Evolutionary conservation across 1,139 yeast species (phyloP).

Genomic region (Kluyveromyces sp.): DNA sequence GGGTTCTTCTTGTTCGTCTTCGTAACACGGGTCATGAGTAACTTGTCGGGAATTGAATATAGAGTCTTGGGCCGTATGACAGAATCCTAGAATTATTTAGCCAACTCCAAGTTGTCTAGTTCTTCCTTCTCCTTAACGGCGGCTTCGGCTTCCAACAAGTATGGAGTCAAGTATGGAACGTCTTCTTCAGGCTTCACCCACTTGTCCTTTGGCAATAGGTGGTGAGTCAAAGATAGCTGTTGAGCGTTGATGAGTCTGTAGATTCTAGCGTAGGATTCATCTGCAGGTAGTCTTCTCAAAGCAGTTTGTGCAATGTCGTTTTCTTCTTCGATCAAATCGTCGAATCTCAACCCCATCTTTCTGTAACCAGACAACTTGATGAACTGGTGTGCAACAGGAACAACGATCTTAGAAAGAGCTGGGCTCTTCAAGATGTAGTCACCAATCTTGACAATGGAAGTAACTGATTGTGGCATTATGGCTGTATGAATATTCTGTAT

Average conservation of each 20-base stretch:
- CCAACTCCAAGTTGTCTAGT: conserved; percentile 61
- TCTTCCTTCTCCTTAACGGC: conserved; percentile 83
- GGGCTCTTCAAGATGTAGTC: conserved; percentile 81
- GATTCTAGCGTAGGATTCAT: conserved; percentile 81
- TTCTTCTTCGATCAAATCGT: conserved; percentile 85
- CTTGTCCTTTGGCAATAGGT: conserved; percentile 74
- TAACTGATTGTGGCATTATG: conserved; percentile 45
- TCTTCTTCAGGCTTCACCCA: conserved; percentile 80
- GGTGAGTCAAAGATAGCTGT: conserved; percentile 79
- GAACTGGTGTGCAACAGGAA: conserved; percentile 75
- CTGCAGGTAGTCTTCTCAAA: conserved; percentile 74
- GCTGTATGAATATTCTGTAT: not conserved
- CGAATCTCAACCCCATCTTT: conserved; percentile 82
- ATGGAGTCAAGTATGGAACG: conserved; percentile 77
- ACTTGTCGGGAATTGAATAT: not conserved
- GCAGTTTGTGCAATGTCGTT: conserved; percentile 83
- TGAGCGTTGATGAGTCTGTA: conserved; percentile 89
- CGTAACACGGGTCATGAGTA: conserved; percentile 3
- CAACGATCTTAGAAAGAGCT: conserved; percentile 60
- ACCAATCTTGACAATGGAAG: conserved; percentile 75
- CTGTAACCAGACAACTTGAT: conserved; percentile 81
- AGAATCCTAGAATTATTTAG: conserved; percentile 12
- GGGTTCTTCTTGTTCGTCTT: conserved; percentile 1
- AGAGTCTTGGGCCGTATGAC: not conserved
- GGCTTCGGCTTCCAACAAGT: conserved; percentile 88